Base-by-base conservation (phyloP, 2,329 filamentous ascomycete species). In the Zalaria sp. region DNA sequence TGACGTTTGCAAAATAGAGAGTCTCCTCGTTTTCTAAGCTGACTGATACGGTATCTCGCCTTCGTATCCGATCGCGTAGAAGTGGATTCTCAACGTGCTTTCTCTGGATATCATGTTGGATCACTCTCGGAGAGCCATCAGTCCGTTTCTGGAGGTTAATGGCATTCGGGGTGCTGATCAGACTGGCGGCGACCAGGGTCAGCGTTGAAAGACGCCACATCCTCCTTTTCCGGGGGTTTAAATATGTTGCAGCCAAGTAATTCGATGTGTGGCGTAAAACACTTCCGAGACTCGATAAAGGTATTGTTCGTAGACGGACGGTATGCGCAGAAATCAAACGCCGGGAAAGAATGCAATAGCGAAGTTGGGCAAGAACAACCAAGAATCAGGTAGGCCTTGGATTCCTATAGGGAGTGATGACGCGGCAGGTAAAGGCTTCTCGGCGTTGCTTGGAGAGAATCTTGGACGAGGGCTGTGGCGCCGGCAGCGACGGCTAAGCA, bases 1-100 rank as follows among this genome's bases (percentile, higher is more conserved):
- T 69, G 36, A 72, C 60, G 46, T 77, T 77, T 46, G 71, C 71
- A 49, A 69, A 75, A 52, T 79, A 79, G 3, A 78, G 62, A 0
- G 71, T 73, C 57, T 72, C 69, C 53, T 75, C 66, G 54, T 78
- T 78, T 52, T 73, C 68, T 40, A 78, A 60, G 3, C 55, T 59
- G 46, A 68, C 62, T 29, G 58, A 55, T 5, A 74, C 59, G 0
- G 66, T 68, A 39, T 63, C 51, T 42, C 61, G 62, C 47, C 66
- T 58, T 42, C 69, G 63, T 45, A 64, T 49, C 35, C 54, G 60
- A 48, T 75, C 69, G 49, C 67, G 63, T 25, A 54, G 50, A 10
- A 71, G 45, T 2, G 69, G 69, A 48, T 73, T 61, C 3, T 47
- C 35, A 27, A 71, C 55, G 44, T 65, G 49, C 44, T 61, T 65